Base-by-base conservation (phyloP, 352 stramenopile species). In the Phytophthora cajani region DNA sequence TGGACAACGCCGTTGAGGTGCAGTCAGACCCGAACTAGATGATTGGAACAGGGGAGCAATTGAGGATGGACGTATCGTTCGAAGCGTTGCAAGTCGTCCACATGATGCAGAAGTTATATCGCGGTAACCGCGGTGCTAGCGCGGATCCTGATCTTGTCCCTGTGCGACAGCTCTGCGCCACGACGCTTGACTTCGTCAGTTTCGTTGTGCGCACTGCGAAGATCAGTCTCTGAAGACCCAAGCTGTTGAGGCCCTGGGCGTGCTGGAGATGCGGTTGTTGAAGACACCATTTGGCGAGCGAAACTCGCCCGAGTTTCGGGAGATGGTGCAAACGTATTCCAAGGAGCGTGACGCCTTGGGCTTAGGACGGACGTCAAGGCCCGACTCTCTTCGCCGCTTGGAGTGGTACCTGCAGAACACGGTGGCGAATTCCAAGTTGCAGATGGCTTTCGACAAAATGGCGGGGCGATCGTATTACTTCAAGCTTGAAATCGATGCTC, bases 51-150 rank as follows among this genome's bases (percentile, higher is more conserved):
- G 30, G 36, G 30, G 55, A 52, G 3, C 17, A 47, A 19, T 16
- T 68, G 30, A 38, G 68, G 9, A 32, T 61, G 17, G 27, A 52
- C 12, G 27, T 67, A 14, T 53, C 58, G 1, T 32, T 46, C 3
- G 57, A 68, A 50, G 42, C 53, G n/a, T 55, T 27, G 1, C 69
- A 64, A 65, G 27, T 60, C 19, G 54, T 76, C 17, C 69, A 76
- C 42, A 62, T 72, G 63, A 69, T 76, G 54, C 63, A 76, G 52
- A 76, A 72, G 23, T 57, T 72, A 8, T 47, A 76, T 44, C 58
- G 64, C 9, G 51, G 51, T 42, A 64, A 72, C n/a, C 52, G 61
- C n/a, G 32, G 40, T 16, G n/a, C 19, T 12, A 46, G 23, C 12
- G 10, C 54, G 2, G 58, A 42, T 16, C 16, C 36, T 17, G 36